Percentiles rank a stretch among this genome's conserved stretches.
Evolutionary conservation across 2,329 filamentous ascomycete genomes (phyloP).

Genomic region (Coniochaeta sp.): DNA sequence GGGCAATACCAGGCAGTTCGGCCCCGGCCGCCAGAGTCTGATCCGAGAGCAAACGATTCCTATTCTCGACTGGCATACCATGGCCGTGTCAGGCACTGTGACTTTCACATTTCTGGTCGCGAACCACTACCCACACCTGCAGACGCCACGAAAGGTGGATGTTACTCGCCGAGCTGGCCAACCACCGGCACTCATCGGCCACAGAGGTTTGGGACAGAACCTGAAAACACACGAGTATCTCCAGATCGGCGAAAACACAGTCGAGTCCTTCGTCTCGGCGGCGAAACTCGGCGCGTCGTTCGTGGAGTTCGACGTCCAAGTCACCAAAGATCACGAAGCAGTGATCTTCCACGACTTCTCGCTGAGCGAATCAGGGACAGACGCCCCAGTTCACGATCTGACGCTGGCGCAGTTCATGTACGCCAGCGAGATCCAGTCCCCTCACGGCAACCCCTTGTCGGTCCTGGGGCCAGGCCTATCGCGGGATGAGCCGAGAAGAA

Average conservation of each 20-base stretch:
- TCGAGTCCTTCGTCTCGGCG: conserved; percentile 27
- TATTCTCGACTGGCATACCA: conserved; percentile 20
- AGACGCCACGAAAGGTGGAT: conserved; percentile 6
- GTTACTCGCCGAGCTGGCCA: conserved; percentile 8
- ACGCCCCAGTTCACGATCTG: conserved; percentile 29
- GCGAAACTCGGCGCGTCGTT: conserved; percentile 23
- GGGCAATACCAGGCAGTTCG: conserved; percentile 15
- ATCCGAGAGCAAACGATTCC: conserved; percentile 23
- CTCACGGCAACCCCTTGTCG: conserved; percentile 4
- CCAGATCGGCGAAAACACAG: conserved; percentile 29
- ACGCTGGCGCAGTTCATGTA: conserved; percentile 28
- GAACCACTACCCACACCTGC: neutral
- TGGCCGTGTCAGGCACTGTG: conserved; percentile 21
- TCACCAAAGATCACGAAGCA: conserved; percentile 30
- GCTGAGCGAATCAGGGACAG: conserved; percentile 32
- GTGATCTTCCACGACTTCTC: conserved; percentile 34
- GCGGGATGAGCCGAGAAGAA: neutral
- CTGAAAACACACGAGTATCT: conserved; percentile 18
- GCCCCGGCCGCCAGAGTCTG: conserved; percentile 21
- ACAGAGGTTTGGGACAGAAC: conserved; percentile 26
- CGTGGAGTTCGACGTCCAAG: conserved; percentile 32
- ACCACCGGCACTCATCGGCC: conserved; percentile 19
- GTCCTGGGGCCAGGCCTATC: neutral
- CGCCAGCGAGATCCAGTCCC: conserved; percentile 17
- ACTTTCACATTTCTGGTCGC: conserved; percentile 25